phyloP scores from a whole-genome alignment of 352 stramenopile genomes.

The Aphanomyces invadans region DNA sequence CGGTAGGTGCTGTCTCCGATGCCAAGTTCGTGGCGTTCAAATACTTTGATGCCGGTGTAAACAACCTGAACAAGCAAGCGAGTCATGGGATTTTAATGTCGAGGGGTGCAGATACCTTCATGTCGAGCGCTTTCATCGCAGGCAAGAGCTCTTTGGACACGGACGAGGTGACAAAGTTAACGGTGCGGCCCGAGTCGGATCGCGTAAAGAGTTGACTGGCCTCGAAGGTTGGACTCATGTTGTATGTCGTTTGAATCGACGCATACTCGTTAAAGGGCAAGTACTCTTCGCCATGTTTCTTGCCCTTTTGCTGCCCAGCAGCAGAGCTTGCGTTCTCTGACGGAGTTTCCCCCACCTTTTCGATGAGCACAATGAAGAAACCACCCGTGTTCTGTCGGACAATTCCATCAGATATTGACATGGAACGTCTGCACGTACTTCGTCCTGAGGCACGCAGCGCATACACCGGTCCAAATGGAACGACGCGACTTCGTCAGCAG shows the following conservation, averaged over 20 bases:
- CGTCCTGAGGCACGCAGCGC: constrained; percentile 95
- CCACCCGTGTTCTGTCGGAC: constrained; percentile 89
- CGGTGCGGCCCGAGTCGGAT: constrained; percentile 75
- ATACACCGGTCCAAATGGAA: constrained; percentile 92
- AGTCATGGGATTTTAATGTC: too few relatives aligned
- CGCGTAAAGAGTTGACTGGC: constrained; percentile 77
- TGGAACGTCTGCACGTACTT: constrained; percentile 60
- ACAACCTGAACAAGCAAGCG: constrained; percentile 43
- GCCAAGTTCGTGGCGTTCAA: constrained; percentile 79
- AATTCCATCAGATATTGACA: not conserved
- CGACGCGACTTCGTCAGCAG: constrained; percentile 49
- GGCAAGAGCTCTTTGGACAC: constrained; percentile 74
- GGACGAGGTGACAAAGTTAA: constrained; percentile 80
- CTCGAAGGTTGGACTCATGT: constrained; percentile 57
- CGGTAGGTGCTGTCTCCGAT: constrained; percentile 74
- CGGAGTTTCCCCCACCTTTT: constrained; percentile 79
- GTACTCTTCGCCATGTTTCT: constrained; percentile 63
- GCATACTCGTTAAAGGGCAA: constrained; percentile 62
- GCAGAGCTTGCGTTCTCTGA: constrained; percentile 19
- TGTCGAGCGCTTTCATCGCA: constrained; percentile 78
- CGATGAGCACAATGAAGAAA: constrained; percentile 98
- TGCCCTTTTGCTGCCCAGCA: constrained; percentile 31
- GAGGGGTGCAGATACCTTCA: too few relatives aligned
- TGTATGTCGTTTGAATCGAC: constrained; percentile 71
- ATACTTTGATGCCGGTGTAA: constrained; percentile 89